Evolutionary conservation across 768 basidiomycete species (phyloP).

Genomic region (Mycena rosella): DNA sequence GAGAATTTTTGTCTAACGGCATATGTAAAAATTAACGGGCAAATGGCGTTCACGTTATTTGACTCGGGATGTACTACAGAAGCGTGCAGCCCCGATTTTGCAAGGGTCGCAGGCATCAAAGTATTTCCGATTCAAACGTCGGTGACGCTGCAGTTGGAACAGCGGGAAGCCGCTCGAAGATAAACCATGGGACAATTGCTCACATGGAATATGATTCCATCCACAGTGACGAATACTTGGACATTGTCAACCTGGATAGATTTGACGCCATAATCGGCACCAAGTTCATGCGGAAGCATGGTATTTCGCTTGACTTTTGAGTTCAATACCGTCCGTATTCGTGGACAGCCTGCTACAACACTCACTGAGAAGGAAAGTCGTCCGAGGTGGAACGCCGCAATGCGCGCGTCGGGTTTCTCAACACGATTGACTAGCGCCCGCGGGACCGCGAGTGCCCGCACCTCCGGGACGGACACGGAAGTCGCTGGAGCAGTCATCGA

Average conservation of each 20-base stretch:
- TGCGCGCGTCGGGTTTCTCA: too few relatives aligned
- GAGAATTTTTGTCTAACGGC: too few relatives aligned
- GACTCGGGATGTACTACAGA: conserved; percentile 16
- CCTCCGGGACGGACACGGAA: too few relatives aligned
- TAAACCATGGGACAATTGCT: background rate
- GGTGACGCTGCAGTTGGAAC: background rate
- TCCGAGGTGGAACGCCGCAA: too few relatives aligned
- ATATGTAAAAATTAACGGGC: too few relatives aligned
- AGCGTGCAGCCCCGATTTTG: conserved; percentile 13
- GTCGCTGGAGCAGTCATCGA: too few relatives aligned
- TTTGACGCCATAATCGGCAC: background rate
- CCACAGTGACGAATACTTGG: background rate
- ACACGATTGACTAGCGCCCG: too few relatives aligned
- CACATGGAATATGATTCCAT: background rate
- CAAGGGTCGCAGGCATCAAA: background rate
- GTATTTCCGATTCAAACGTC: background rate
- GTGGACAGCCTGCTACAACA: too few relatives aligned
- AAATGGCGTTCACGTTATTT: background rate
- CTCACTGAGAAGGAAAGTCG: too few relatives aligned
- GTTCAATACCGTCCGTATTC: too few relatives aligned
- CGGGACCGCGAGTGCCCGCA: too few relatives aligned
- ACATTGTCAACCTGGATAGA: conserved; percentile 2
- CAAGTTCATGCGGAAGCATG: conserved; percentile 8
- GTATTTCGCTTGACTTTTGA: background rate
- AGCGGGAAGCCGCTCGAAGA: conserved; percentile 1